These are phyloP conservation scores for Leccinum solheimii DNA, from an alignment of 1,284 basidiomycete species.

Conservation along the genomic window DNA sequence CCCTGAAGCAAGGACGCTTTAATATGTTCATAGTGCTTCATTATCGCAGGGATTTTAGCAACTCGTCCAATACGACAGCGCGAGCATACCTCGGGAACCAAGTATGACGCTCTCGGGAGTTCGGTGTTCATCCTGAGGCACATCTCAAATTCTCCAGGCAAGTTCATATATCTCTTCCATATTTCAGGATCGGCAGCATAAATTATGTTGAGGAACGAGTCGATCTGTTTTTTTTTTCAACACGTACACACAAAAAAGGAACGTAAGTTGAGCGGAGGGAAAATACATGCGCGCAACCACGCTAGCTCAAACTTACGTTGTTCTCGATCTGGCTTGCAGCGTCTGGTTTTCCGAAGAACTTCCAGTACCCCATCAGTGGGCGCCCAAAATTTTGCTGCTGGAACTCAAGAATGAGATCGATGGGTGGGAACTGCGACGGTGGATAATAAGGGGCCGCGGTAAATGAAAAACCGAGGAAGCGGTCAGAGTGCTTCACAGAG, in stretches of 20 bases:
- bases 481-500: constrained; percentile 34
- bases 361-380: constrained; percentile 43
- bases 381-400: constrained; percentile 32
- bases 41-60: background rate
- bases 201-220: constrained; percentile 33
- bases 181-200: constrained; percentile 36
- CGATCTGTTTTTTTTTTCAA: constrained; percentile 21
- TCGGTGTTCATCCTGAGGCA: constrained; percentile 30
- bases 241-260: background rate
- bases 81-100: constrained; percentile 33
- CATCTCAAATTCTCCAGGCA: constrained; percentile 33
- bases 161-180: constrained; percentile 37
- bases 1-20: constrained; percentile 26
- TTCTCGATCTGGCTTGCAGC: constrained; percentile 33
- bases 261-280: background rate
- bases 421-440: constrained; percentile 30
- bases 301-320: constrained; percentile 25
- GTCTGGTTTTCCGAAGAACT: constrained; percentile 34
- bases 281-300: background rate
- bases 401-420: constrained; percentile 26
- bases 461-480: constrained; percentile 35
- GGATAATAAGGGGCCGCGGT: constrained; percentile 35
- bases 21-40: constrained; percentile 31
- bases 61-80: background rate
- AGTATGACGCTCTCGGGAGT: constrained; percentile 30